These are phyloP conservation scores for Prosopis cineraria DNA, from an alignment of 306 rosid genomes.

Conservation along the genomic window DNA sequence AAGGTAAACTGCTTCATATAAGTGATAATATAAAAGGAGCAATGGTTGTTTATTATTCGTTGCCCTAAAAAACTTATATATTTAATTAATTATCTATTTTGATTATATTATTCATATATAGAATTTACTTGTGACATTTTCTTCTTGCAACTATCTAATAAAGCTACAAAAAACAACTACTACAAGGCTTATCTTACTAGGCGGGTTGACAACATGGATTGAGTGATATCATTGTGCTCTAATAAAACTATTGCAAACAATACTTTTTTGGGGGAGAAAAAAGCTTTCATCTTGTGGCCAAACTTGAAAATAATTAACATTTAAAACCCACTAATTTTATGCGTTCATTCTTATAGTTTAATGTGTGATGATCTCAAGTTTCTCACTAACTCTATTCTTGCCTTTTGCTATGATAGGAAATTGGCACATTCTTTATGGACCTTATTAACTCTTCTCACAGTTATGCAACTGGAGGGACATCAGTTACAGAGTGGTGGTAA, in stretches of 20 bases:
- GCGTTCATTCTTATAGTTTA: slow-evolving; percentile 6
- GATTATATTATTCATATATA: background rate
- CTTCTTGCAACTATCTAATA: too few species aligned
- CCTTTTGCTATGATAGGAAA: background rate
- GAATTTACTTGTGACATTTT: too few species aligned
- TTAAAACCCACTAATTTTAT: background rate
- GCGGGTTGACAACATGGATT: too few species aligned
- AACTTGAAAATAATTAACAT: too few species aligned
- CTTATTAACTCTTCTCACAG: background rate
- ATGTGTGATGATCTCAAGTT: too few species aligned
- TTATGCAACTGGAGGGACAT: background rate
- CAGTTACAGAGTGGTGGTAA: background rate
- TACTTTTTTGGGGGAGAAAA: too few species aligned
- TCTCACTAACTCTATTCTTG: too few species aligned
- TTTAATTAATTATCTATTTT: slow-evolving; percentile 1
- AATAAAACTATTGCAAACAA: too few species aligned
- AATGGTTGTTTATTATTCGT: background rate
- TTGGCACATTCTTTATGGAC: background rate
- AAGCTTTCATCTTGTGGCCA: too few species aligned
- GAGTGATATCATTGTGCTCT: too few species aligned
- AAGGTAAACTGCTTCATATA: slow-evolving; percentile 53
- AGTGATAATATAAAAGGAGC: background rate
- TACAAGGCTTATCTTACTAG: too few species aligned
- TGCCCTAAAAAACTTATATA: background rate
- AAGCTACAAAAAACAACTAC: too few species aligned